Evolutionary conservation across 805 yeast genomes (phyloP), one percentile per base, ranked within the genome.

Genomic region (Nakazawaea siamensis): DNA sequence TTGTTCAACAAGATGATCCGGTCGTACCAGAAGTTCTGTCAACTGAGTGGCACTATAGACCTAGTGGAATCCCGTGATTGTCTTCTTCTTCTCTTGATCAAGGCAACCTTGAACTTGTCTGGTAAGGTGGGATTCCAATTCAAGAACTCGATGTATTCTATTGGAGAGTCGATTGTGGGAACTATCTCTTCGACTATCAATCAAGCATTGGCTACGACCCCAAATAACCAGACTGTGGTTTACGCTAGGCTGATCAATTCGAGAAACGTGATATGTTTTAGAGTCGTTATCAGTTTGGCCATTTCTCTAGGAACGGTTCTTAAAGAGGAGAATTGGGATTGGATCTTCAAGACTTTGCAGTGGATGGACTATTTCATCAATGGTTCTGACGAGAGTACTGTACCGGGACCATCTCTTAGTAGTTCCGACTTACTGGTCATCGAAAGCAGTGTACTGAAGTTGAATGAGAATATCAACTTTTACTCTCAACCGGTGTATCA

Each of bases 301-400:
- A 68, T 78, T 3, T 82, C 95, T 0, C 56, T 90, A n/a, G 97
- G 96, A 0, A 71, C 88, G 1, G 70, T 76, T 1, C 62, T 90
- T 12, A 30, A 24, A 25, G 70, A 69, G 5, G 51, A 58, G 3
- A 73, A 81, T 21, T 90, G 97, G 97, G 54, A 58, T 10, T 66
- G 66, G 13, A 52, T 80, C 4, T 49, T 78, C 14, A 65, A 72
- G 4, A 70, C 94, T 0, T 62, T 86, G 38, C 94, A 82, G 54
- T 83, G 94, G 94, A 66, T 80, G 32, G 76, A 81, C 37, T 82
- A 76, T 47, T 81, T 62, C 44, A 46, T 80, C n/a, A 65, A 76
- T 48, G 90, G 90, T 10, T 59, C 76, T 0, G 50, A 56, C 8
- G 21, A 17, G 6, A 5, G 8, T 27, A 7, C 9, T 6, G n/a